Evolutionary conservation across 257 asterid species (phyloP), one percentile per base, ranked within the genome.

Genomic region (Jacaranda mimosifolia): DNA sequence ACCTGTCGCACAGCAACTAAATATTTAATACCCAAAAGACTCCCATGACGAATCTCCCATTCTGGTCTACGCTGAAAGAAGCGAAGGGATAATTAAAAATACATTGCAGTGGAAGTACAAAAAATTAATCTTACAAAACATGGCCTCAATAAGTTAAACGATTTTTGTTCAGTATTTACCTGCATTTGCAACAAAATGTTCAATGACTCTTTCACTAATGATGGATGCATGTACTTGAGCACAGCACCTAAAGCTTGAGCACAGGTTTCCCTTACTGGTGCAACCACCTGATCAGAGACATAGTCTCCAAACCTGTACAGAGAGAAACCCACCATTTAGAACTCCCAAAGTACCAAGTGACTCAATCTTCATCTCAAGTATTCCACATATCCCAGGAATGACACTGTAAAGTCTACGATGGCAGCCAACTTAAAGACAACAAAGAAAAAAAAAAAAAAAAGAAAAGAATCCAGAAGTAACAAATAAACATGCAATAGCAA

Each of bases 11-110:
- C 99, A 39, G 99, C 99, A 79, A 96, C 97, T 75, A 96, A 82
- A 81, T 96, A 96, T 71, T 96, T 96, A 81, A 92, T 91, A 62
- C 99, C 99, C 94, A 93, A 87, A 72, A 96, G 98, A 83, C 99
- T 90, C 74, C 99, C 97, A 77, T 96, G 99, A 46, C 99, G 98
- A 84, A 96, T 93, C 90, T 96, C 99, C 99, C 99, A 96, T 84
- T 96, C 99, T 84, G 98, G 87, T 79, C 97, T 93, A 96, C 89
- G 88, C 99, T 96, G 99, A 88, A 93, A 89, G 79, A 85, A 82
- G 85, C 83, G 83, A 83, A 83, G 77, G 77, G 82, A 80, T 85
- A 86, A 89, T 90, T 81, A 90, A 84, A 92, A 85, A 74, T 58
- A 73, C 68, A 85, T 19, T 64, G 66, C 46, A 74, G 68, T 40